Base-by-base conservation (phyloP, 306 rosid species). In the Medicago ruthenica region DNA sequence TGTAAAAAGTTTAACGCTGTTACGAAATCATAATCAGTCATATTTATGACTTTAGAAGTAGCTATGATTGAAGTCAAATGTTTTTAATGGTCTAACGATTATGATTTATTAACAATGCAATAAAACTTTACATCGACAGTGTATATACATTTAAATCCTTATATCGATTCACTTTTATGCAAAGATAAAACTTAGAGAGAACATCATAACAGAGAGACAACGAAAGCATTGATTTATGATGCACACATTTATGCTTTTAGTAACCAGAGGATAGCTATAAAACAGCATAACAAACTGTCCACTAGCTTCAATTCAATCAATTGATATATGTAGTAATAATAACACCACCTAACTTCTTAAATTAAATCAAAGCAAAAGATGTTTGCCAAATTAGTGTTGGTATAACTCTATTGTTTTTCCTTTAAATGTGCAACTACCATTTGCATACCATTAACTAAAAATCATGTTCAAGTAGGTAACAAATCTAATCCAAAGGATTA, bases 401-500 rank as follows among this genome's bases (percentile, higher is more conserved):
- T 17, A 34, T 16, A 58, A 50, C 37, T 36, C 10, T 31, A 16
- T 65, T 62, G 44, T 10, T 64, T 73, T 36, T 21, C 63, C 27
- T 14, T 60, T 36, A 55, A 70, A 70, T 70, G 50, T 22, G 40
- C 51, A 71, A 57, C 63, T 59, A 57, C 70, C 58, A 68, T 67
- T 13, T 6, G 50, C 22, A 72, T 44, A 42, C 63, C 50, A 36
- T 8, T 31, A 77, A 39, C 71, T 27, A 67, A 39, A 58, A 67
- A 21, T 59, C 44, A 47, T 45, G 22, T 21, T 11, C 27, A 39
- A 71, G 31, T 54, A 40, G 64, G 34, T 31, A 70, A 64, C 18
- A 53, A 60, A 68, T 75, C 66, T 59, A 75, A 59, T 75, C 62
- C 54, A 76, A 41, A 54, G 22, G 61, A 63, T 54, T 75, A 62